Conservation (phyloP, 2,329 filamentous ascomycete genomes). For the Fusarium clavum region DNA sequence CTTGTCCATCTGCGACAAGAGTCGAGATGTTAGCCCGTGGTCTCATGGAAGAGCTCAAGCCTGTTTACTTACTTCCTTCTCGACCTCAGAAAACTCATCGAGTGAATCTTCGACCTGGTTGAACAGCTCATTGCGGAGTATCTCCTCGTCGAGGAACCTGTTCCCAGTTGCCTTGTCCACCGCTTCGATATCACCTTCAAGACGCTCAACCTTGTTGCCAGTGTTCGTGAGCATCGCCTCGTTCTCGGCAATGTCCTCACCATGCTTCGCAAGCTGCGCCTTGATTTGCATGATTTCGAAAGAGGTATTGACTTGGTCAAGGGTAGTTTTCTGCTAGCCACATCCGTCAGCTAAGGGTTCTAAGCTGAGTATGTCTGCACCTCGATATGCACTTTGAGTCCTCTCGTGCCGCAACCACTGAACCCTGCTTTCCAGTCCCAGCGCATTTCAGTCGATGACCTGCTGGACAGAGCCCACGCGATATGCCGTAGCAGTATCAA, state of each 20-base stretch:
- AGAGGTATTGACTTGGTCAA: too few species aligned
- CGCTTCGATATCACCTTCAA: neutral
- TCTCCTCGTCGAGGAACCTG: too few species aligned
- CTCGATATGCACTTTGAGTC: conserved; percentile 27
- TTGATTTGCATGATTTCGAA: neutral
- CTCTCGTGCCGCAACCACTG: conserved; percentile 9
- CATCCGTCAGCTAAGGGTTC: conserved; percentile 35
- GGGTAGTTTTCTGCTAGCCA: neutral
- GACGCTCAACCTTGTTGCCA: neutral
- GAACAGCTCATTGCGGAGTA: neutral
- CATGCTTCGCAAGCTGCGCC: neutral
- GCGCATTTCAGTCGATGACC: conserved; percentile 26
- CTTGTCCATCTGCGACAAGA: neutral
- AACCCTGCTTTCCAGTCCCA: conserved; percentile 28
- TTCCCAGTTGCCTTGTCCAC: neutral
- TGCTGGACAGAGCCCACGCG: conserved; percentile 19
- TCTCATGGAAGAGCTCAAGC: neutral
- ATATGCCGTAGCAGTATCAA: neutral
- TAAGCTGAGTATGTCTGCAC: conserved; percentile 40
- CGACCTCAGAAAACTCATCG: too few species aligned
- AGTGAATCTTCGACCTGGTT: neutral
- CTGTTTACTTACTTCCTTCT: neutral
- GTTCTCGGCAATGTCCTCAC: neutral
- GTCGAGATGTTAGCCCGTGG: neutral
- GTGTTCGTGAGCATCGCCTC: neutral